Conservation (phyloP, 768 basidiomycete genomes). For the Rhizopogon roseolus region DNA sequence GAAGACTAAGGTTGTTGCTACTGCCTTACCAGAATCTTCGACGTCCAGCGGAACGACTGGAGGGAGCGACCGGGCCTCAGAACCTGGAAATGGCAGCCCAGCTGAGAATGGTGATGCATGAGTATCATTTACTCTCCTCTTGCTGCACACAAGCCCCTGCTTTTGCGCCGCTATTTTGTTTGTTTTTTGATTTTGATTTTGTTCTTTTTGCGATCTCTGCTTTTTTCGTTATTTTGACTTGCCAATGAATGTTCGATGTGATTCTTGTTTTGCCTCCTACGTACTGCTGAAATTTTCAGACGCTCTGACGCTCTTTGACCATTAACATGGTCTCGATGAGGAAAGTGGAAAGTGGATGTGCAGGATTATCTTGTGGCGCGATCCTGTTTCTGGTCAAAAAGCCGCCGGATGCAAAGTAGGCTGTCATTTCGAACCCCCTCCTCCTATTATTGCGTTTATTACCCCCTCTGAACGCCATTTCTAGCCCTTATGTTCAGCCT, state of each 20-base stretch:
- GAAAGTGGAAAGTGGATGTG: slow-evolving; percentile 9
- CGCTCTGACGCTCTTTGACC: slow-evolving; percentile 25
- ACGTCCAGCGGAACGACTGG: slow-evolving; percentile 19
- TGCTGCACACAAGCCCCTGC: slow-evolving; percentile 4
- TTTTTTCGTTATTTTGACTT: not conserved
- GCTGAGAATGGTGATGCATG: slow-evolving; percentile 19
- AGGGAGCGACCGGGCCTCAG: slow-evolving; percentile 23
- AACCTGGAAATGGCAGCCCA: slow-evolving; percentile 19
- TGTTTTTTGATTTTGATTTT: not conserved
- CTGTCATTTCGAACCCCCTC: slow-evolving; percentile 13
- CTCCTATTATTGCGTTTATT: not conserved
- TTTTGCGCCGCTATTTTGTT: slow-evolving; percentile 6
- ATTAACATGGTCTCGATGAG: slow-evolving; percentile 20
- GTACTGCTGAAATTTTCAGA: slow-evolving; percentile 13
- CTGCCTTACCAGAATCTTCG: slow-evolving; percentile 10
- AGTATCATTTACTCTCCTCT: slow-evolving; percentile 6
- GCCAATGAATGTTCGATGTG: slow-evolving; percentile 10
- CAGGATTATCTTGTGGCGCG: slow-evolving; percentile 5
- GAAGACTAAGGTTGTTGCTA: slow-evolving; percentile 22
- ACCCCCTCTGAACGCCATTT: not conserved
- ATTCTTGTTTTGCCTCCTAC: slow-evolving; percentile 18
- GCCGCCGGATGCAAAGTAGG: slow-evolving; percentile 12
- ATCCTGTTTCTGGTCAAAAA: slow-evolving; percentile 30
- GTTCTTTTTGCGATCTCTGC: not conserved
- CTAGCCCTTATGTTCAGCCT: not conserved